These are phyloP conservation scores for Pythium plurisporium DNA, from an alignment of 352 stramenopile species.

Conservation along the genomic window DNA sequence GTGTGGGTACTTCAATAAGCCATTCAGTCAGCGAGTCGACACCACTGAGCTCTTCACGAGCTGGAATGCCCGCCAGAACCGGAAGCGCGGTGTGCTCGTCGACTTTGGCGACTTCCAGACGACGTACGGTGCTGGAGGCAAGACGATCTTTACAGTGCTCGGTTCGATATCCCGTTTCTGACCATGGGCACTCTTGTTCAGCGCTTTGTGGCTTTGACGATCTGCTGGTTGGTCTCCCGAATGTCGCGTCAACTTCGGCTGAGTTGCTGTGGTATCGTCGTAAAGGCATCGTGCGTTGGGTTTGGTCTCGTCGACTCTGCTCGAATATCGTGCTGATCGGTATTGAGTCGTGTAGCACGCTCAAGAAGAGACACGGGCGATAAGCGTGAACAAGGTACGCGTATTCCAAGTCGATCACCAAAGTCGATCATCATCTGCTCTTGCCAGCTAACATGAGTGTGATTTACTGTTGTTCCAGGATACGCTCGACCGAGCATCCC, in stretches of 20 bases:
- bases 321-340: not conserved
- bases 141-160: not conserved
- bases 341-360: constrained; percentile 19
- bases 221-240: constrained; percentile 18
- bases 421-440: no score
- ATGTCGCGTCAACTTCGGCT: not conserved
- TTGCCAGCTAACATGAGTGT: no score
- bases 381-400: constrained; percentile 31
- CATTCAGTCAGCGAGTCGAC: constrained; percentile 43
- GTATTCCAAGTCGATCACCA: no score
- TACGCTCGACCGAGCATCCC: constrained; percentile 17
- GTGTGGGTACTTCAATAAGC: constrained; percentile 66
- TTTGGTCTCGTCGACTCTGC: not conserved
- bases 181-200: constrained; percentile 15
- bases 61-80: constrained; percentile 50
- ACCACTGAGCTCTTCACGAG: constrained; percentile 31
- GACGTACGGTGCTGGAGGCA: constrained; percentile 47
- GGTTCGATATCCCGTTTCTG: no score
- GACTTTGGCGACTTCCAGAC: constrained; percentile 65
- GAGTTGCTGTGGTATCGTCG: constrained; percentile 22
- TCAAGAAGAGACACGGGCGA: constrained; percentile 29
- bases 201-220: constrained; percentile 60
- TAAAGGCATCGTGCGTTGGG: constrained; percentile 10
- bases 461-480: constrained; percentile 8
- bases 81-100: constrained; percentile 39